Evolutionary conservation across 768 basidiomycete genomes (phyloP), one percentile per base, ranked within the genome.

Genomic region (Boletus reticulatus): DNA sequence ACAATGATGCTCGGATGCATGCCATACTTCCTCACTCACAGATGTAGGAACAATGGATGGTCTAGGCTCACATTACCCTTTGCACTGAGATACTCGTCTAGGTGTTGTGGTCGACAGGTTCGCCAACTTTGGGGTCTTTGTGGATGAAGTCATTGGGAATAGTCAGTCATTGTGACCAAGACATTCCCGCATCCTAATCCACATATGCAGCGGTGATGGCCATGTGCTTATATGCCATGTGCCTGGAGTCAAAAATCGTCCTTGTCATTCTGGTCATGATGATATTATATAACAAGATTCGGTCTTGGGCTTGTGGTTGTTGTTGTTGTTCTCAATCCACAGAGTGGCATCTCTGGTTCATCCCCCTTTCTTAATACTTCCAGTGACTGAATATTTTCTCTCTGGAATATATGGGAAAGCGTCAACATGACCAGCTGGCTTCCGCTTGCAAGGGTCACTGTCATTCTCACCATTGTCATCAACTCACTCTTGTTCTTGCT

Each of bases 171-270:
- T 42, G 11, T 14, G 16, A 46, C 12, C 7, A n/a, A 10, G 9
- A 6, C n/a, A 0, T 47, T 13, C 0, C 24, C 12, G 1, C 13
- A 2, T 42, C 27, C 50, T 53, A 17, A 53, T 14, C 11, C 16
- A 1, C 19, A 16, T 24, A 16, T 24, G 10, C 17, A 64, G 62
- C 32, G 24, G 56, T 64, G 48, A 64, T 64, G 43, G 29, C 53
- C 37, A 49, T 65, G 50, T 56, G 64, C 27, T 43, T 62, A 37
- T 65, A 65, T 38, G 53, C 63, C 44, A 65, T 65, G 62, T 64
- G 61, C 27, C 44, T 64, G 4, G 46, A 51, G 19, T 64, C 63
- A 4, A 57, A 38, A 24, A 32, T 4, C 22, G 22, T 65, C 19
- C 14, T 65, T 6, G 24, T 4, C 16, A 42, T 62, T 43, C 43